Evolutionary conservation across 1,284 basidiomycete genomes (phyloP).

Genomic region (Peniophora sp.): DNA sequence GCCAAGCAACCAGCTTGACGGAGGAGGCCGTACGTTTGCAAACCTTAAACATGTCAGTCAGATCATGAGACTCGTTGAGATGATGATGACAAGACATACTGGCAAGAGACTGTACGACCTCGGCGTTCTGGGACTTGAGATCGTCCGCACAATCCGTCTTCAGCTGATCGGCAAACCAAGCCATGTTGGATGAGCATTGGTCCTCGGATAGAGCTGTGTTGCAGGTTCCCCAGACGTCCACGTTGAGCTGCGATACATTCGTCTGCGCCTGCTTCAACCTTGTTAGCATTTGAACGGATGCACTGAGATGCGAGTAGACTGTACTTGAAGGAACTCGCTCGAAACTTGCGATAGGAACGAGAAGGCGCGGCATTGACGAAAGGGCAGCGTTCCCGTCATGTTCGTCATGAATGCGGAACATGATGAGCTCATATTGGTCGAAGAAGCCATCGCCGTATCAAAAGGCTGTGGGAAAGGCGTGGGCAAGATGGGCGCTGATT

Average conservation of each 20-base stretch:
- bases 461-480: constrained; percentile 74
- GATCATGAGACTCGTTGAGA: neutral
- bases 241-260: constrained; percentile 58
- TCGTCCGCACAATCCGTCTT: constrained; percentile 44
- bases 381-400: constrained; percentile 55
- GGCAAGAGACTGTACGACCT: constrained; percentile 41
- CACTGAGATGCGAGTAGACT: constrained; percentile 9
- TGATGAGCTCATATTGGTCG: constrained; percentile 48
- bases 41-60: constrained; percentile 27
- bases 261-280: constrained; percentile 42
- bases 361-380: constrained; percentile 68
- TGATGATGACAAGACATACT: constrained; percentile 30
- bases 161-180: constrained; percentile 44
- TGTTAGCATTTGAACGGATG: constrained; percentile 5
- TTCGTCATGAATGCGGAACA: constrained; percentile 68
- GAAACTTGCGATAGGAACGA: constrained; percentile 61
- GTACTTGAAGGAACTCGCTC: constrained; percentile 46
- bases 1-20: constrained; percentile 46
- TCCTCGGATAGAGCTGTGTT: constrained; percentile 43
- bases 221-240: constrained; percentile 70
- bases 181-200: constrained; percentile 56
- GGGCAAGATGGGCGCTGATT: constrained; percentile 38
- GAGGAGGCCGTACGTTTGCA: constrained; percentile 53
- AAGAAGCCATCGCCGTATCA: constrained; percentile 48
- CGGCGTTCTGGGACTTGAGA: constrained; percentile 37